A percentile compares a stretch with the other conserved stretches of the same genome.
Evolutionary conservation across 495 filamentous ascomycete species (phyloP).

Genomic region (Aspergillus baeticus): DNA sequence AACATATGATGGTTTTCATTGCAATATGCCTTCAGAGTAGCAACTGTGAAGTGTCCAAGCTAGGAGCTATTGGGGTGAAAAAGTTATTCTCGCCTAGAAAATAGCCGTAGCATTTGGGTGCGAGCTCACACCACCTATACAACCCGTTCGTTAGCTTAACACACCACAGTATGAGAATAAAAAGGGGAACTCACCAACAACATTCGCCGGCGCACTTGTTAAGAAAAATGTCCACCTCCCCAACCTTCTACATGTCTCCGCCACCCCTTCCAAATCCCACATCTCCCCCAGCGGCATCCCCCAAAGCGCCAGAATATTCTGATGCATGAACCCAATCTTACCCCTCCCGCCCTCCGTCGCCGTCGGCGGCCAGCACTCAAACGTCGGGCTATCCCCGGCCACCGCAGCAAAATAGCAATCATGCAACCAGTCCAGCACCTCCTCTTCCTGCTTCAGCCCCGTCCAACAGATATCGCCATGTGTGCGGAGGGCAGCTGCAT

Average conservation of each 20-base stretch:
- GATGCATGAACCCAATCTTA: slow-evolving; percentile 49
- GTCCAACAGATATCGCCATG: slow-evolving; percentile 51
- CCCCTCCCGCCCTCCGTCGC: slow-evolving; percentile 28
- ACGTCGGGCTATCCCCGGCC: slow-evolving; percentile 58
- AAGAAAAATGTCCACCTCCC: slow-evolving; percentile 69
- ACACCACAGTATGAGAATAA: not conserved
- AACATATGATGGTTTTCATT: not conserved
- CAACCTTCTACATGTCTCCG: slow-evolving; percentile 43
- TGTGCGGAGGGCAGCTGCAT: slow-evolving; percentile 36
- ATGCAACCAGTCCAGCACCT: slow-evolving; percentile 61
- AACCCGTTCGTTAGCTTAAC: slow-evolving; percentile 3
- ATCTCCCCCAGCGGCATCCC: slow-evolving; percentile 62
- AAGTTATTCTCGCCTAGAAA: slow-evolving; percentile 30
- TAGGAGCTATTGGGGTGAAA: not conserved
- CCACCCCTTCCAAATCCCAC: slow-evolving; percentile 55
- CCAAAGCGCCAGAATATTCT: slow-evolving; percentile 64
- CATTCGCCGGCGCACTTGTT: slow-evolving; percentile 58
- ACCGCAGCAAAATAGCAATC: slow-evolving; percentile 66
- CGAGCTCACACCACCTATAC: slow-evolving; percentile 27
- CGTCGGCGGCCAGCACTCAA: slow-evolving; percentile 60
- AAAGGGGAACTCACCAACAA: slow-evolving; percentile 38
- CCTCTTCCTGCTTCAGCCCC: slow-evolving; percentile 57
- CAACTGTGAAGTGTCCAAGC: not conserved
- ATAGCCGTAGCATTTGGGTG: slow-evolving; percentile 46
- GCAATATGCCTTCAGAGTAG: not conserved